Evolutionary conservation across 2,329 filamentous ascomycete genomes (phyloP), one percentile per base, ranked within the genome.

Genomic region (Phoma sp.): DNA sequence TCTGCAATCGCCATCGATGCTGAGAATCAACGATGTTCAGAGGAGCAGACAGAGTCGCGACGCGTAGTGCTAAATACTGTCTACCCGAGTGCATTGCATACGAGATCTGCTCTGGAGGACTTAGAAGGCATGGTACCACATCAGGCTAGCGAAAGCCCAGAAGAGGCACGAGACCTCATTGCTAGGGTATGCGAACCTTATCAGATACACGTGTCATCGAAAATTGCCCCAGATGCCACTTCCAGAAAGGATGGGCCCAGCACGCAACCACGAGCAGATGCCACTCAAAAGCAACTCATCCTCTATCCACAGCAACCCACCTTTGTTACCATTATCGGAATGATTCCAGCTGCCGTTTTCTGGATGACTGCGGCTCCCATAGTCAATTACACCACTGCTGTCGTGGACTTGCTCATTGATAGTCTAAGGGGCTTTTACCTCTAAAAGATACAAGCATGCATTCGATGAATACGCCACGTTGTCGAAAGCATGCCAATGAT

Each of bases 281-380:
- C 21, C 8, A 21, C 51, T 6, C 27, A 51, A 10, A 53, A 56
- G 24, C 52, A 63, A 22, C 13, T 59, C 17, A 54, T 60, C 1
- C 24, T 55, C 1, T 41, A 51, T 10, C 36, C 47, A 2, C 58
- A 63, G 22, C 43, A 64, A 13, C 66, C 70, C 15, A 55, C 62
- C 17, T 67, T 72, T 46, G 37, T 72, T 51, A 67, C 57, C 3
- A 58, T 68, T 22, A 64, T 72, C 13, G 59, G 41, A 12, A 58
- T 71, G 62, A 49, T 72, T 9, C 70, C 70, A 7, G 48, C 48
- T 17, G 58, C 62, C n/a, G 58, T 71, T 54, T 65, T 72, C 41
- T 71, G 64, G 64, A 47, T 39, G 8, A 58, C 58, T 29, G 61
- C 51, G 10, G 52, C 52, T 27, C 46, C 52, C 3, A 21, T 55